Base-by-base conservation (phyloP, 306 rosid species). In the Vicia faba region DNA sequence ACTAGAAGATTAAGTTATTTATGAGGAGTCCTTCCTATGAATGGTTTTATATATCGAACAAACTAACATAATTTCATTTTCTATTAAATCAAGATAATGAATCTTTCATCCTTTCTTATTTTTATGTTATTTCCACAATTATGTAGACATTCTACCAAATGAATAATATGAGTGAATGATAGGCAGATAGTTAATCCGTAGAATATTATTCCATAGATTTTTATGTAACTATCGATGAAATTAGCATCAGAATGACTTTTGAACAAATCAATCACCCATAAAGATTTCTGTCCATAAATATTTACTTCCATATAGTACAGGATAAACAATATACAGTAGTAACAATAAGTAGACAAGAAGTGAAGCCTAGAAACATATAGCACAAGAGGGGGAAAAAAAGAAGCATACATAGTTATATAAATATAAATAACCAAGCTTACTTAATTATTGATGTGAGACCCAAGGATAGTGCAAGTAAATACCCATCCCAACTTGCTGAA, bases 381-480 rank as follows among this genome's bases (percentile, higher is more conserved):
- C 63, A 70, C n/a, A 41, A 50, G 60, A 58, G 50, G 63, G 53
- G 28, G 53, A 8, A 45, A 46, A 3, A 3, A 13, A 45, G 9
- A 41, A 72, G 33, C 57, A 57, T 11, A 59, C 29, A 43, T 33
- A 18, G 48, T 43, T 12, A 50, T 19, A 39, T 40, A 19, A 66
- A 61, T 73, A 53, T 44, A 71, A 66, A 18, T 81, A 45, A 43
- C 18, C 46, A 63, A 65, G 83, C 77, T 84, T 87, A 92, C 98
- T 89, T 92, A 74, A 83, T 55, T 71, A 89, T 75, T 69, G 98
- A 86, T 59, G 88, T 56, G 72, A 89, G 89, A n/a, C 98, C 98
- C 89, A 92, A 59, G 35, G 84, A 89, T 60, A 87, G 5, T 59
- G 96, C 98, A 75, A 92, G 86, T 80, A 83, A 78, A 79, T 87